Percentiles rank a stretch among this genome's conserved stretches.
phyloP scores from a whole-genome alignment of 2,329 filamentous ascomycete species.

The Colletotrichum endophyticum region DNA sequence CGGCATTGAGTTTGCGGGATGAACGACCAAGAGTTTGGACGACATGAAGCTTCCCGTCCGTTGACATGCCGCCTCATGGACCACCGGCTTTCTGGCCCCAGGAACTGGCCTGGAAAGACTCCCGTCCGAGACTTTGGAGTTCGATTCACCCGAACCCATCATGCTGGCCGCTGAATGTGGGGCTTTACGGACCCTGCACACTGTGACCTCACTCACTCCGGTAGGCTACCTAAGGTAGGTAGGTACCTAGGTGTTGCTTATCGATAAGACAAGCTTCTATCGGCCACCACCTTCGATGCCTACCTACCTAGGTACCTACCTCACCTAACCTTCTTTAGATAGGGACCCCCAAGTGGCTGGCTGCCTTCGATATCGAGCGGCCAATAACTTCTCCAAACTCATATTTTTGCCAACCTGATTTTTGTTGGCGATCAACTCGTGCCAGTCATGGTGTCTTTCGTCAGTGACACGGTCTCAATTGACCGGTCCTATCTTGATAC shows the following conservation, averaged over 20 bases:
- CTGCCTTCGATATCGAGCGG: not conserved
- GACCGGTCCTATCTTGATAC: constrained; percentile 66
- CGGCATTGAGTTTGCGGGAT: constrained; percentile 2
- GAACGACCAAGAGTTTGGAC: not conserved
- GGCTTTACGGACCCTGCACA: not conserved
- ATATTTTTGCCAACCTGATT: not conserved
- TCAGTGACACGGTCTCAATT: constrained; percentile 39
- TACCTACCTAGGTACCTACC: not conserved
- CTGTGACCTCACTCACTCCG: not conserved
- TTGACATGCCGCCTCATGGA: not conserved
- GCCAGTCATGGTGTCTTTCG: constrained; percentile 27
- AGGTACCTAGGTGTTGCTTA: not conserved
- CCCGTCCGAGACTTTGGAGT: not conserved
- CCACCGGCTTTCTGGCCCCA: not conserved
- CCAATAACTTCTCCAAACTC: not conserved
- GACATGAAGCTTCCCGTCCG: not conserved
- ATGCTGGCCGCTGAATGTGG: not conserved
- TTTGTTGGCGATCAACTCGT: not conserved
- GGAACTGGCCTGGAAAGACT: not conserved
- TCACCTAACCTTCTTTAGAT: not conserved
- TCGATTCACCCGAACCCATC: not conserved
- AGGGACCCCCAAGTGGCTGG: not conserved
- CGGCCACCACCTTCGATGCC: not conserved
- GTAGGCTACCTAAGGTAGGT: not conserved
- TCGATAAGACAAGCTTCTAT: not conserved